phyloP scores from a whole-genome alignment of 2,329 filamentous ascomycete genomes.

The Trichoderma harzianum region DNA sequence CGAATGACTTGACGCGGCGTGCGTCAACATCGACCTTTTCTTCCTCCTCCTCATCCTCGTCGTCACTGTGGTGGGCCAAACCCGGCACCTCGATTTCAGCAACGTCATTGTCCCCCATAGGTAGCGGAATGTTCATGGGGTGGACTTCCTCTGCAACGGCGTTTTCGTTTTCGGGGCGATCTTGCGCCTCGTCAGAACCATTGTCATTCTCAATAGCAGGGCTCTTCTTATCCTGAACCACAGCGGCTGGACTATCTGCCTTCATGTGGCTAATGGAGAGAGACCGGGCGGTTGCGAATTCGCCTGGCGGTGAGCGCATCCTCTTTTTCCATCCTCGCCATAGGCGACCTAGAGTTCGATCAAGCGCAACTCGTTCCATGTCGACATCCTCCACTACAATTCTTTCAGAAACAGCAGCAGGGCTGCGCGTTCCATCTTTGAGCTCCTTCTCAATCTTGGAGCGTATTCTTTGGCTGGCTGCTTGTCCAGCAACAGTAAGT shows the following conservation, averaged over 20 bases:
- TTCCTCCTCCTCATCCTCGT: constrained; percentile 47
- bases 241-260: constrained; percentile 36
- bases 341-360: constrained; percentile 79
- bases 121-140: constrained; percentile 59
- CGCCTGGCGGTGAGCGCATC: constrained; percentile 56
- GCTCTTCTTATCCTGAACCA: constrained; percentile 33
- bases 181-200: constrained; percentile 13
- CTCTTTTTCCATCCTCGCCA: constrained; percentile 97
- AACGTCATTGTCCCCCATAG: constrained; percentile 63
- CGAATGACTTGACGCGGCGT: constrained; percentile 47
- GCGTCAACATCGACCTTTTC: constrained; percentile 33
- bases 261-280: constrained; percentile 42
- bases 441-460: constrained; percentile 57
- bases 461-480: constrained; percentile 67
- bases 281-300: constrained; percentile 46
- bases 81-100: constrained; percentile 79
- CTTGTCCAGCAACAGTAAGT: constrained; percentile 80
- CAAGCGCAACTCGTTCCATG: constrained; percentile 88
- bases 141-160: constrained; percentile 29
- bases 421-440: constrained; percentile 46
- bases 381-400: constrained; percentile 86
- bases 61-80: constrained; percentile 59
- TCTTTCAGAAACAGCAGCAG: constrained; percentile 55
- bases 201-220: constrained; percentile 15
- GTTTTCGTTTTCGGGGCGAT: constrained; percentile 22